A percentile compares a stretch with the other conserved stretches of the same genome.
Conservation (phyloP, 2,329 filamentous ascomycete species). For the Hymenotorrendiella dingleyae region DNA sequence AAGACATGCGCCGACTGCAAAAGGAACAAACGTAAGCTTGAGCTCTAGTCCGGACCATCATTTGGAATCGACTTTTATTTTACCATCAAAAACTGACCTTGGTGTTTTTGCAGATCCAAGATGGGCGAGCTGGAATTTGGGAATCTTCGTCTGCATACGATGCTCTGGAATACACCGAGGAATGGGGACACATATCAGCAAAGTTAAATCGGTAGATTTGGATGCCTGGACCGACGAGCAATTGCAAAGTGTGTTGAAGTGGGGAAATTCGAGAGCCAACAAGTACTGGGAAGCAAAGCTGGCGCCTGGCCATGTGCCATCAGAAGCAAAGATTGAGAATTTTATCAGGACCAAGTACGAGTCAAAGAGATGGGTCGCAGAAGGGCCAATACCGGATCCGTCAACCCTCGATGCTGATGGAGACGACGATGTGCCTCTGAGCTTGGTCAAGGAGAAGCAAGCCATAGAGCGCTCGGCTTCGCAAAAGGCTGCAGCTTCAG, state of each 20-base stretch:
- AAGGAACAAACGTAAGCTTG: constrained; percentile 81
- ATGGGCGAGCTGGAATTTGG: constrained; percentile 99
- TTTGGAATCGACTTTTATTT: too few species aligned
- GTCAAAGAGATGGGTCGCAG: constrained; percentile 99
- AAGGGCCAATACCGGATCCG: constrained; percentile 91
- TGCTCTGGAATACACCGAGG: constrained; percentile 98
- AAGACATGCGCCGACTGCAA: constrained; percentile 99
- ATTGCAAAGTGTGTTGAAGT: constrained; percentile 84
- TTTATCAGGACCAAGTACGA: constrained; percentile 99
- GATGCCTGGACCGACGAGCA: constrained; percentile 99
- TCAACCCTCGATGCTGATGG: constrained; percentile 74
- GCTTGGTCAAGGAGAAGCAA: constrained; percentile 61
- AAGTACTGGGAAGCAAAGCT: constrained; percentile 99
- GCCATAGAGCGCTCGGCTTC: constrained; percentile 47
- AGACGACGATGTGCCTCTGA: constrained; percentile 72
- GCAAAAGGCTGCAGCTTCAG: constrained; percentile 27
- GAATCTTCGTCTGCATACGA: constrained; percentile 94
- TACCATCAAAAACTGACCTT: background rate
- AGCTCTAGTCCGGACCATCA: background rate
- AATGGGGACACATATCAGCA: constrained; percentile 97
- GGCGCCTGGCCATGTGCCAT: constrained; percentile 83
- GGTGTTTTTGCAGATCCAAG: constrained; percentile 64
- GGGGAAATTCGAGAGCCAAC: constrained; percentile 95
- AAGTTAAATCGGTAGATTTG: constrained; percentile 96
- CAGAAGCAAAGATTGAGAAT: constrained; percentile 98